These are phyloP conservation scores for Chaetomidium leptoderma DNA, from an alignment of 495 filamentous ascomycete species.

Conservation along the genomic window DNA sequence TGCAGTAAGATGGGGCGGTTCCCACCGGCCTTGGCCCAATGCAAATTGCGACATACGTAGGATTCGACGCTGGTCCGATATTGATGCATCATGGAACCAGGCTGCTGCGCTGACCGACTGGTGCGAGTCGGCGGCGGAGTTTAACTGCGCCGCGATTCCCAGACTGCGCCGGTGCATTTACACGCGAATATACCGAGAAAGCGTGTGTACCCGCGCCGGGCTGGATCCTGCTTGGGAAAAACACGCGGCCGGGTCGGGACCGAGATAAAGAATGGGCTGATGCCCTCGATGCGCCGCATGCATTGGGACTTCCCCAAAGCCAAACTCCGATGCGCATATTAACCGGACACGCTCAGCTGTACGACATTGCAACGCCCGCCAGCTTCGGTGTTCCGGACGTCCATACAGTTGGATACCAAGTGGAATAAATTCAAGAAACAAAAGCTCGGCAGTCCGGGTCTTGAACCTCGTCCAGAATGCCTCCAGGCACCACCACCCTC, in stretches of 20 bases:
- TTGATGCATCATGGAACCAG: too few species aligned
- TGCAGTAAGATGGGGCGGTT: too few species aligned
- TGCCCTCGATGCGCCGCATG: background rate
- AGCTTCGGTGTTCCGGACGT: slow-evolving; percentile 29
- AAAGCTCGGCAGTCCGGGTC: background rate
- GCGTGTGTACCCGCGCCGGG: too few species aligned
- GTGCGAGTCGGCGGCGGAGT: too few species aligned
- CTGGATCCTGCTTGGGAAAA: too few species aligned
- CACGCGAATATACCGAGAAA: too few species aligned
- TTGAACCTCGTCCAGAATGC: background rate
- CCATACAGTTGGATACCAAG: slow-evolving; percentile 9
- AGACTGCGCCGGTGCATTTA: too few species aligned
- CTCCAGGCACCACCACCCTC: slow-evolving; percentile 11
- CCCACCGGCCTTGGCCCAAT: too few species aligned
- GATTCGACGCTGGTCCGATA: too few species aligned
- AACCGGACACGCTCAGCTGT: slow-evolving; percentile 9
- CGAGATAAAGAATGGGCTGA: background rate
- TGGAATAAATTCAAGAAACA: background rate
- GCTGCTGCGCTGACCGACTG: too few species aligned
- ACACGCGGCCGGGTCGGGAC: background rate
- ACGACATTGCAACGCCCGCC: slow-evolving; percentile 3
- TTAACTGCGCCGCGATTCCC: too few species aligned
- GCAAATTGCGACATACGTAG: too few species aligned
- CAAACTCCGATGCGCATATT: slow-evolving; percentile 26
- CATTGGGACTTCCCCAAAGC: slow-evolving; percentile 34